These are phyloP conservation scores for Phytophthora niederhauseri DNA, from an alignment of 352 stramenopile species.

Conservation along the genomic window DNA sequence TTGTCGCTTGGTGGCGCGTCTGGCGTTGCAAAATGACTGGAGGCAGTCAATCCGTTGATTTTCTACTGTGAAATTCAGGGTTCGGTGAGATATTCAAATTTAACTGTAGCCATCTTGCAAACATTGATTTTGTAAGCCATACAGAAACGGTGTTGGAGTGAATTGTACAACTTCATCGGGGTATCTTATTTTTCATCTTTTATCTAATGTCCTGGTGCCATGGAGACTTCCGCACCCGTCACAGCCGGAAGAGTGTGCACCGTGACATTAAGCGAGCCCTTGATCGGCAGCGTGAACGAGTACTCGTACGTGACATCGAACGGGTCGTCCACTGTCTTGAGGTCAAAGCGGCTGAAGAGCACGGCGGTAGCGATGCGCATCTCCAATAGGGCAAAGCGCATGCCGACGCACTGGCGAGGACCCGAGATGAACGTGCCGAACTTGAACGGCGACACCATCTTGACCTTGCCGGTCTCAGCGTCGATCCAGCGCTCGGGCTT, in stretches of 20 bases:
- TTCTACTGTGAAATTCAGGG: neutral
- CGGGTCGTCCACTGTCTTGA: conserved; percentile 32
- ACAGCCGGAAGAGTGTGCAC: neutral
- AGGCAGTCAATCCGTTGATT: conserved; percentile 6
- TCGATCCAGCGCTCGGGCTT: conserved; percentile 17
- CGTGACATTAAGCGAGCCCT: conserved; percentile 20
- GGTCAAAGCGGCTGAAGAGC: conserved; percentile 46
- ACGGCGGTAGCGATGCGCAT: conserved; percentile 50
- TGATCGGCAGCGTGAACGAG: conserved; percentile 27
- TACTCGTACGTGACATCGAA: conserved; percentile 36
- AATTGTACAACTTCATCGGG: too few relatives aligned
- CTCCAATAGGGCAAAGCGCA: conserved; percentile 55
- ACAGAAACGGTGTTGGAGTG: too few relatives aligned
- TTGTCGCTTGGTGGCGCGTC: conserved; percentile 6
- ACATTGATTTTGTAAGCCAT: neutral
- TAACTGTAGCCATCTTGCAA: neutral
- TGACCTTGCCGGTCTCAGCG: conserved; percentile 5
- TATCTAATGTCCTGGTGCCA: too few relatives aligned
- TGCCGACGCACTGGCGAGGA: conserved; percentile 57
- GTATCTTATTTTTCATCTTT: too few relatives aligned
- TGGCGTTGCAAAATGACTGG: conserved; percentile 29
- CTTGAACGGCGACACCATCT: conserved; percentile 43
- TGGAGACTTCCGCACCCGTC: too few relatives aligned
- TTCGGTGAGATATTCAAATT: neutral
- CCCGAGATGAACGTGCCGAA: conserved; percentile 64